Conservation (phyloP, 345 rosid genomes). For the Bruguiera sexangula region DNA sequence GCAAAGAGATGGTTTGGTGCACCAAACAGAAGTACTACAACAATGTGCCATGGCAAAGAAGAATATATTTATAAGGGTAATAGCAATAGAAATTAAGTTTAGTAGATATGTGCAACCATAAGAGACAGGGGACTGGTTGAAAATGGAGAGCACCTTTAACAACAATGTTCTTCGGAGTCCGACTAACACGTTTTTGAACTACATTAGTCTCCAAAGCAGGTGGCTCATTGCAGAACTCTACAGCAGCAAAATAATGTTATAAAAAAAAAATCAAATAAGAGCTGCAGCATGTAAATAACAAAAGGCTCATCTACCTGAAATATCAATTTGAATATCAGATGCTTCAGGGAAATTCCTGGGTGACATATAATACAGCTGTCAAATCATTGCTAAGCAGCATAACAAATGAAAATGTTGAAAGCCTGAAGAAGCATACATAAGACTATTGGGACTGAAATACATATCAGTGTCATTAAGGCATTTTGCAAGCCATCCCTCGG, state of each 20-base stretch:
- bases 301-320: slow-evolving; percentile 42
- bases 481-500: slow-evolving; percentile 67
- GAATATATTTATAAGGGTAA: background rate
- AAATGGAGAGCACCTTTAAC: slow-evolving; percentile 59
- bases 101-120: slow-evolving; percentile 1
- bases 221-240: slow-evolving; percentile 54
- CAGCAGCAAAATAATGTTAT: slow-evolving; percentile 19
- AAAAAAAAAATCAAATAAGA: background rate
- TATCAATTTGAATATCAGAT: slow-evolving; percentile 53
- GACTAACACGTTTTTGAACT: slow-evolving; percentile 46
- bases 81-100: background rate
- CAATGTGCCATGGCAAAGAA: too few relatives aligned
- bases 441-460: slow-evolving; percentile 38
- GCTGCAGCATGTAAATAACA: background rate
- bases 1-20: too few relatives aligned
- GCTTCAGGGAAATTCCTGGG: slow-evolving; percentile 50
- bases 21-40: too few relatives aligned
- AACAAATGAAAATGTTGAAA: slow-evolving; percentile 18
- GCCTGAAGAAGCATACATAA: slow-evolving; percentile 50
- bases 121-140: background rate
- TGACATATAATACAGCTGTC: slow-evolving; percentile 20
- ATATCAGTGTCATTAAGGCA: slow-evolving; percentile 66
- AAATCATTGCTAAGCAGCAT: slow-evolving; percentile 20
- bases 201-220: slow-evolving; percentile 38
- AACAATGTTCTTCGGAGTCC: slow-evolving; percentile 58